Evolutionary conservation across 371 early-diverging fungal genomes (phyloP).

Genomic region (Mucor velutinosus): DNA sequence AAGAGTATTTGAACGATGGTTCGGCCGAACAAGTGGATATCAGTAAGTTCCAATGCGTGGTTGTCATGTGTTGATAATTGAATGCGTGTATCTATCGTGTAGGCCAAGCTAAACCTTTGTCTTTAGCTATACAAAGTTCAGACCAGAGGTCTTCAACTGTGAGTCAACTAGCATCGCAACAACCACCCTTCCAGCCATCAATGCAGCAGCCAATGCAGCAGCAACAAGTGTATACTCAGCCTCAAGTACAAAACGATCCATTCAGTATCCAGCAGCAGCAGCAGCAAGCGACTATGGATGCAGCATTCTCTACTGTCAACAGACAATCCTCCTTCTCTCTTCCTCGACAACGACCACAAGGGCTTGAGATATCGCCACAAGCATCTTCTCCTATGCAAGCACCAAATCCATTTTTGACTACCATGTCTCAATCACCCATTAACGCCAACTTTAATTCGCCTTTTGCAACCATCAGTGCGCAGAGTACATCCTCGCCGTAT

Average conservation of each 20-base stretch:
- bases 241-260: background rate
- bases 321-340: background rate
- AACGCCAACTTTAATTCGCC: background rate
- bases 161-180: background rate
- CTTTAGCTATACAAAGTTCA: background rate
- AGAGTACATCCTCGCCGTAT: background rate
- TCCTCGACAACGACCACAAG: background rate
- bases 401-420: slow-evolving; percentile 10
- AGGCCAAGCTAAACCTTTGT: background rate
- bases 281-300: background rate
- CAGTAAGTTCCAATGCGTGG: background rate
- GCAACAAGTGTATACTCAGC: background rate
- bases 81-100: background rate
- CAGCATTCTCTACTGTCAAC: background rate
- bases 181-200: background rate
- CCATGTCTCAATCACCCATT: background rate
- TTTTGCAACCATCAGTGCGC: background rate
- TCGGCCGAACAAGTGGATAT: background rate
- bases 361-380: background rate
- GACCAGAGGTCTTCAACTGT: background rate
- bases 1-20: slow-evolving; percentile 79
- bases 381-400: background rate
- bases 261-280: background rate
- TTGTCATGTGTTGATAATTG: background rate
- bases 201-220: background rate